These are phyloP conservation scores for Citrus maxima DNA, from an alignment of 345 rosid genomes.

Conservation along the genomic window DNA sequence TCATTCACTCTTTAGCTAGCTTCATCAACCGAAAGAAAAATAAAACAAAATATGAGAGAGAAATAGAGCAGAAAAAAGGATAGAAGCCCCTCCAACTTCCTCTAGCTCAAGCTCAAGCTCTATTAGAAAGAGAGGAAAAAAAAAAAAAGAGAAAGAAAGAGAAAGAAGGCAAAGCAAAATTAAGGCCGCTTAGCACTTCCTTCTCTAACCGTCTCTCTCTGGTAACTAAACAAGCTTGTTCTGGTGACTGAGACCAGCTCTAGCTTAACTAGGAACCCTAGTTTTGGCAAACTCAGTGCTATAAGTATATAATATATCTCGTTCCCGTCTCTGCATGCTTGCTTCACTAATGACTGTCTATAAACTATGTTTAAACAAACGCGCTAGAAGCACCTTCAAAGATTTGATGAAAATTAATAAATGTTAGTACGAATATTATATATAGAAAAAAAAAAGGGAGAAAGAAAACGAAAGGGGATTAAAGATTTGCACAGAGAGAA, in stretches of 20 bases:
- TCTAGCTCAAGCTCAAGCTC: no score
- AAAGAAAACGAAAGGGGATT: slow-evolving; percentile 20
- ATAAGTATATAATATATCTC: not conserved
- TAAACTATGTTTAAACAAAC: no score
- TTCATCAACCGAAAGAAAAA: not conserved
- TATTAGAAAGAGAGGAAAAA: no score
- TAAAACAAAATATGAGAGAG: slow-evolving; percentile 29
- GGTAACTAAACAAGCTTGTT: not conserved
- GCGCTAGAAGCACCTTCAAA: no score
- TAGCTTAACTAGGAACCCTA: slow-evolving; percentile 13
- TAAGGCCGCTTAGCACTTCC: slow-evolving; percentile 49
- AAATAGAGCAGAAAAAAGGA: slow-evolving; percentile 69
- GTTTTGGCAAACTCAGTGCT: slow-evolving; percentile 8
- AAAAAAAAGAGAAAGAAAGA: slow-evolving; percentile 47
- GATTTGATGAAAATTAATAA: slow-evolving; percentile 7
- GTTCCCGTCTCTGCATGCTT: slow-evolving; percentile 29
- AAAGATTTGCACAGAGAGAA: not conserved
- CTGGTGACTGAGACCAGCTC: not conserved
- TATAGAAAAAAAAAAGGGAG: not conserved
- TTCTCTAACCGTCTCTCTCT: slow-evolving; percentile 78
- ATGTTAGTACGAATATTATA: not conserved
- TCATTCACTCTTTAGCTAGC: not conserved
- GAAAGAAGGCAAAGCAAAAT: slow-evolving; percentile 43
- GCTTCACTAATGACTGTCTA: not conserved
- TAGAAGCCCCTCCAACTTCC: no score